Evolutionary conservation across 75 land plant genomes (phyloP).

Genomic region (Picea sitchensis): DNA sequence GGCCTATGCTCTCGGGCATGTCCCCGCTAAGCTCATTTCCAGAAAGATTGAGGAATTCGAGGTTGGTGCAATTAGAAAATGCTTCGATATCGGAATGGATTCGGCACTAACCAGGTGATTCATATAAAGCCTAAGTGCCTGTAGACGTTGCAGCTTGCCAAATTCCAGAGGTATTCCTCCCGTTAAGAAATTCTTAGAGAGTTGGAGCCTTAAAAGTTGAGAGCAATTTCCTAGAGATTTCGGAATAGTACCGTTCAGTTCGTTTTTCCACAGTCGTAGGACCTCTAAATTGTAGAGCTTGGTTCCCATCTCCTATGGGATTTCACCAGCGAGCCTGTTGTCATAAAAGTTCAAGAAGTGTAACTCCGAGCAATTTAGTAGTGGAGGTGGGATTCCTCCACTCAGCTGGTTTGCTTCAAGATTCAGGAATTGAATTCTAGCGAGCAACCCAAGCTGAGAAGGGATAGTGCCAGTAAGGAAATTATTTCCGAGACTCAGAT

Average conservation of each 20-base stretch:
- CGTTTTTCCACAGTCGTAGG: background rate
- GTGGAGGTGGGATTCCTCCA: background rate
- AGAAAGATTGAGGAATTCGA: too few species aligned
- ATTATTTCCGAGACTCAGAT: conserved; percentile 16
- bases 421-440: conserved; percentile 14
- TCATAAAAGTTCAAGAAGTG: too few species aligned
- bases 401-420: conserved; percentile 17
- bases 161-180: conserved; percentile 23
- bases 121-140: background rate
- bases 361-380: background rate
- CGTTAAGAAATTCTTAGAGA: conserved; percentile 11
- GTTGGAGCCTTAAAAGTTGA: background rate
- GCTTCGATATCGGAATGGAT: background rate
- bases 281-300: background rate
- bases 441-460: conserved; percentile 6
- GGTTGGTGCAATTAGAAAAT: too few species aligned
- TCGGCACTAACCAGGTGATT: conserved; percentile 11
- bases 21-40: too few species aligned
- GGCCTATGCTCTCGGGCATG: too few species aligned
- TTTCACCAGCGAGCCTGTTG: background rate
- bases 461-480: conserved; percentile 21
- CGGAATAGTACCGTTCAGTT: background rate
- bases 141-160: conserved; percentile 11
- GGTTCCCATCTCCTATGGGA: background rate
- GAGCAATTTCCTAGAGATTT: background rate